Evolutionary conservation across 2,329 filamentous ascomycete genomes (phyloP), one percentile per base, ranked within the genome.

Genomic region (Penicillium oxalicum): DNA sequence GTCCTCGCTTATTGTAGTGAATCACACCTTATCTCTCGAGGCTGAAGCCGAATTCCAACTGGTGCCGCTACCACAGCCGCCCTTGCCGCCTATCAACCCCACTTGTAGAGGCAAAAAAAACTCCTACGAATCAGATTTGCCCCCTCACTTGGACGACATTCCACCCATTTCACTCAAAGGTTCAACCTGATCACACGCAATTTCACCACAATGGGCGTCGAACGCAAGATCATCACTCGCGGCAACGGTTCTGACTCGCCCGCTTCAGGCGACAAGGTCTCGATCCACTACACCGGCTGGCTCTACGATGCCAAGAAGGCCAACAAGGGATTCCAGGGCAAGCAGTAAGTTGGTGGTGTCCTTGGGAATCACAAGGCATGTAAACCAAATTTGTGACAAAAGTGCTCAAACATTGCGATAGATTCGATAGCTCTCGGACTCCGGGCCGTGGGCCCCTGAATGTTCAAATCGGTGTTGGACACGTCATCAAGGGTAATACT

Each of bases 241-340:
- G 90, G 91, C 63, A 77, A 76, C 59, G 74, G 74, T 47, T 77
- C 78, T 49, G 66, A 80, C 61, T 74, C 72, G 53, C 87, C 91
- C 50, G 66, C 70, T 56, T 61, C 64, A 7, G 86, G 88, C 59
- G 82, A 95, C 67, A 82, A 73, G 32, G 88, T 96, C 65, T 81
- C 80, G 63, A 95, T 96, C 66, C 82, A 91, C 72, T 96, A 95
- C 78, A 93, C 87, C 39, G 91, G 91, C 62, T 95, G 77, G 74
- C 78, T 96, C 56, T 87, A 86, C 73, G 84, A 93, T 65, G 65
- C 76, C 32, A 73, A 66, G 57, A 74, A 81, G 68, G 71, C 78
- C 29, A 76, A 81, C 52, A 76, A 80, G 64, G 82, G 86, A 53
- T 66, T 61, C 61, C 79, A 78, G 77, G 90, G 90, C 64, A 73